Percentiles rank a stretch among this genome's conserved stretches.
Evolutionary conservation across 2,329 filamentous ascomycete species (phyloP).

Genomic region (Aureobasidium namibiae): DNA sequence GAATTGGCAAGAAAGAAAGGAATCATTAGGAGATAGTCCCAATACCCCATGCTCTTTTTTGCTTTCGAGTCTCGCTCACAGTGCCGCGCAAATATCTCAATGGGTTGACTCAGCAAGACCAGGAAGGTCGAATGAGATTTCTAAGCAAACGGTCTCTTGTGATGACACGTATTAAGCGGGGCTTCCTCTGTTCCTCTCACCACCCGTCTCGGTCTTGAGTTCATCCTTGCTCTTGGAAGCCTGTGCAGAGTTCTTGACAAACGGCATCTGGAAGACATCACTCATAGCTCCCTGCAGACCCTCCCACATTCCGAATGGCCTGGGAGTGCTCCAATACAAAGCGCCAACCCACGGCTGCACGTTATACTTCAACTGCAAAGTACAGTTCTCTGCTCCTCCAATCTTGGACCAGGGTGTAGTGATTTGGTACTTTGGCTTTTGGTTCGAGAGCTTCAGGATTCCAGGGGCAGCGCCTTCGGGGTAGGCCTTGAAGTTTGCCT

Average conservation of each 20-base stretch:
- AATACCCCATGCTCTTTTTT: not conserved
- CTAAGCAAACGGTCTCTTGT: too few species aligned
- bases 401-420: slow-evolving; percentile 78
- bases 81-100: too few species aligned
- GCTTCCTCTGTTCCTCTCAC: slow-evolving; percentile 38
- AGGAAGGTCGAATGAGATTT: too few species aligned
- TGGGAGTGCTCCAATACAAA: slow-evolving; percentile 61
- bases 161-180: too few species aligned
- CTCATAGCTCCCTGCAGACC: slow-evolving; percentile 57
- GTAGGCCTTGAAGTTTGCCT: slow-evolving; percentile 22
- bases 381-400: slow-evolving; percentile 64
- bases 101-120: too few species aligned
- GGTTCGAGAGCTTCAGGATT: slow-evolving; percentile 67
- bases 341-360: slow-evolving; percentile 94
- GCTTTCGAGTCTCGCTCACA: too few species aligned
- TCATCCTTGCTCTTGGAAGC: slow-evolving; percentile 35
- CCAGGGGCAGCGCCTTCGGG: slow-evolving; percentile 44
- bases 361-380: slow-evolving; percentile 82
- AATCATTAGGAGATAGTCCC: not conserved
- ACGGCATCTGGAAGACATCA: slow-evolving; percentile 56
- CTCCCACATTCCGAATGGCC: slow-evolving; percentile 52
- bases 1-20: not conserved
- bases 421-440: slow-evolving; percentile 94
- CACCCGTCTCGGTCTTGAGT: slow-evolving; percentile 40
- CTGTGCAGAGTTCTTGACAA: slow-evolving; percentile 49